Conservation (phyloP, 129 eudicot genomes). For the Artemisia tridentata region DNA sequence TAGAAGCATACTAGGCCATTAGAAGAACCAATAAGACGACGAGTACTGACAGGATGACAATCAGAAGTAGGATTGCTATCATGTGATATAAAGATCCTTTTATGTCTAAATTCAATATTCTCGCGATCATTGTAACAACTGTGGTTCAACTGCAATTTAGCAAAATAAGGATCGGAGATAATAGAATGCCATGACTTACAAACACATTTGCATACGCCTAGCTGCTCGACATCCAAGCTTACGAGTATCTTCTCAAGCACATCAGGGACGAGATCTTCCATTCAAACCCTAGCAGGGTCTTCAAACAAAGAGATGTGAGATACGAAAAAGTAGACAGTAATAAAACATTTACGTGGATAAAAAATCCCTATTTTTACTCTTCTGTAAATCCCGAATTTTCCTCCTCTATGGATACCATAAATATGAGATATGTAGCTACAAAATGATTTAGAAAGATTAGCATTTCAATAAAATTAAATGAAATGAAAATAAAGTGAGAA, state of each 20-base stretch:
- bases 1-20: not conserved
- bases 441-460: too few species aligned
- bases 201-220: not conserved
- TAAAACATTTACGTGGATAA: too few species aligned
- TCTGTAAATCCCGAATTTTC: too few species aligned
- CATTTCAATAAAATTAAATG: too few species aligned
- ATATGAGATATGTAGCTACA: too few species aligned
- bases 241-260: not conserved
- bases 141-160: not conserved
- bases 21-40: not conserved
- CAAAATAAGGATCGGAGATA: not conserved
- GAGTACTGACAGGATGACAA: not conserved
- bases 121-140: not conserved
- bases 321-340: not conserved
- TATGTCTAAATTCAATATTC: not conserved
- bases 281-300: conserved; percentile 13
- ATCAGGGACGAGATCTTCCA: not conserved
- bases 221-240: not conserved
- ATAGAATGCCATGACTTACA: not conserved
- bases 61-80: not conserved
- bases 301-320: not conserved
- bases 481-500: too few species aligned
- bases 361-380: too few species aligned
- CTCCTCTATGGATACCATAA: too few species aligned
- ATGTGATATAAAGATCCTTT: not conserved